Conservation (phyloP, 495 filamentous ascomycete species). For the Daldinia vernicosa region DNA sequence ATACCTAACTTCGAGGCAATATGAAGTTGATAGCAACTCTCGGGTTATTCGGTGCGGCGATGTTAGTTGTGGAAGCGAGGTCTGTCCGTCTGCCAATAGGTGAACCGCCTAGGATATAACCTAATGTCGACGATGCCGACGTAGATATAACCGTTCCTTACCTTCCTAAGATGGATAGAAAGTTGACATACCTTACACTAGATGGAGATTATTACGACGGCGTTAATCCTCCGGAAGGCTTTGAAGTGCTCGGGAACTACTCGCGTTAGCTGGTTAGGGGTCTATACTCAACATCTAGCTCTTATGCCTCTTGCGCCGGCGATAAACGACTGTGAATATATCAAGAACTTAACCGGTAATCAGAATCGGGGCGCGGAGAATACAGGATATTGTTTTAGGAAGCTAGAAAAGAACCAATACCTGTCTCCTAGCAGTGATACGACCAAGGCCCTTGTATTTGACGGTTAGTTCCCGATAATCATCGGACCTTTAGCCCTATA, state of each 20-base stretch:
- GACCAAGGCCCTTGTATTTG: conserved; percentile 61
- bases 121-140: conserved; percentile 13
- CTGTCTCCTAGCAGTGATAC: conserved; percentile 40
- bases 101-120: not conserved
- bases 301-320: conserved; percentile 54
- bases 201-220: conserved; percentile 50
- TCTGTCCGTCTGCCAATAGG: not conserved
- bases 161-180: conserved; percentile 48
- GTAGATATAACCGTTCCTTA: conserved; percentile 30
- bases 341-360: conserved; percentile 60
- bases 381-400: conserved; percentile 61
- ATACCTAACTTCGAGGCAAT: conserved; percentile 5
- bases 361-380: conserved; percentile 54
- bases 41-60: conserved; percentile 9
- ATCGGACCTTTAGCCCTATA: conserved; percentile 58
- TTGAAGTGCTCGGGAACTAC: conserved; percentile 56
- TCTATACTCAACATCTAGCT: conserved; percentile 62
- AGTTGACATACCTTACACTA: conserved; percentile 51
- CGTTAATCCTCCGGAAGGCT: conserved; percentile 52
- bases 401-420: conserved; percentile 65
- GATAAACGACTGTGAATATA: conserved; percentile 58
- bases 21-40: conserved; percentile 20
- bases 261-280: conserved; percentile 58
- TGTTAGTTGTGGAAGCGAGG: conserved; percentile 4
- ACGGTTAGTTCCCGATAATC: conserved; percentile 65